A percentile compares a stretch with the other conserved stretches of the same genome.
These are phyloP conservation scores for Globisporangium iwayamae DNA, from an alignment of 352 stramenopile genomes.

Conservation along the genomic window DNA sequence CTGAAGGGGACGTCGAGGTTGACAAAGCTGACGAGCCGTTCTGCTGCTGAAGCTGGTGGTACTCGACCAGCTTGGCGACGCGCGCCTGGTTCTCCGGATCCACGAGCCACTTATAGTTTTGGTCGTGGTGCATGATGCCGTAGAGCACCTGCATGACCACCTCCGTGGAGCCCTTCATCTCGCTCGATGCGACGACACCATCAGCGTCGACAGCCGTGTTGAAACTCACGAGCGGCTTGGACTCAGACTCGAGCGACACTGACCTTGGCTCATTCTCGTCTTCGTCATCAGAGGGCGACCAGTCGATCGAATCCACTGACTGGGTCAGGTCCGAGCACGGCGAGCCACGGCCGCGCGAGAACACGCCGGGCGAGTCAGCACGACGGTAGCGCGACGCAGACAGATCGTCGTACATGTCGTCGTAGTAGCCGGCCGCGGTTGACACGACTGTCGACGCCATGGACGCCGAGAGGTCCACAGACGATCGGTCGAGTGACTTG, in stretches of 20 bases:
- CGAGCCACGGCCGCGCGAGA: conserved; percentile 13
- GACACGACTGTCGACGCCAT: conserved; percentile 68
- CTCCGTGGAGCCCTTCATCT: conserved; percentile 34
- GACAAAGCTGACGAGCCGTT: conserved; percentile 6
- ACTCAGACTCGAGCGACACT: neutral
- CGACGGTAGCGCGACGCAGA: conserved; percentile 28
- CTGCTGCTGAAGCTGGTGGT: conserved; percentile 33
- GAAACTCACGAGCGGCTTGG: conserved; percentile 2
- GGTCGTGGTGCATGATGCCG: conserved; percentile 54
- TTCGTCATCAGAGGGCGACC: conserved; percentile 38
- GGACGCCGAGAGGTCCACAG: conserved; percentile 56
- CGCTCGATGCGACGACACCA: neutral
- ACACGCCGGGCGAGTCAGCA: conserved; percentile 20
- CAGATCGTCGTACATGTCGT: conserved; percentile 60
- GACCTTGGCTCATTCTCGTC: conserved; percentile 12
- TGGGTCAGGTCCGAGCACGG: conserved; percentile 22
- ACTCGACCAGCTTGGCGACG: conserved; percentile 50
- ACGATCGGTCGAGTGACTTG: conserved; percentile 29
- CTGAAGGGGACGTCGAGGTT: conserved; percentile 17
- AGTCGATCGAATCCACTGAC: conserved; percentile 49
- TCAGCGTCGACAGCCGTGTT: neutral
- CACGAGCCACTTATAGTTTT: conserved; percentile 55
- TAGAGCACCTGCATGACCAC: conserved; percentile 63
- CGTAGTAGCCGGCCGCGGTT: conserved; percentile 37
- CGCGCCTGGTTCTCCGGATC: conserved; percentile 41